Conservation (phyloP, 2,329 filamentous ascomycete species). For the Pseudogymnoascus sp. region DNA sequence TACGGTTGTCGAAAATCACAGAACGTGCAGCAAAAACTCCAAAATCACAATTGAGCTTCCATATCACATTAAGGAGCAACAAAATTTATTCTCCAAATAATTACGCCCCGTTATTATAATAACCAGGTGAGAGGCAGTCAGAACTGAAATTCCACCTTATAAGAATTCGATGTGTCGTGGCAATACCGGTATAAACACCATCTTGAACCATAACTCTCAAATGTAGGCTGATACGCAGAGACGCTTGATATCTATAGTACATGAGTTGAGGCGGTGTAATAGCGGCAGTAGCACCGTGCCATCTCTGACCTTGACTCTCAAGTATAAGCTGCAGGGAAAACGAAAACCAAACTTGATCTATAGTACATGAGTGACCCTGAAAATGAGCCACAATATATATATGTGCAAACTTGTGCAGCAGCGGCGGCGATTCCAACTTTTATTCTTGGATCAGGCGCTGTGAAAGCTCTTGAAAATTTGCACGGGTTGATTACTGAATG, state of each 20-base stretch:
- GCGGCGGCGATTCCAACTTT: background rate
- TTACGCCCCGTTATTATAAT: background rate
- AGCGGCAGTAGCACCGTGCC: background rate
- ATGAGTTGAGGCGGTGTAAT: background rate
- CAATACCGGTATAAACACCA: background rate
- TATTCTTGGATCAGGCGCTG: background rate
- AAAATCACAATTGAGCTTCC: background rate
- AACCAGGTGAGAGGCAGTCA: background rate
- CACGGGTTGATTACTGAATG: background rate
- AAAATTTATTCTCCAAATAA: background rate
- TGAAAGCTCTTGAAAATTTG: background rate
- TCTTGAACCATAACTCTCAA: background rate
- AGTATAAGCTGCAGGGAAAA: background rate
- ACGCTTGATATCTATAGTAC: background rate
- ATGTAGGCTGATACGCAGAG: background rate
- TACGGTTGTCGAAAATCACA: background rate
- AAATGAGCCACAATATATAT: background rate
- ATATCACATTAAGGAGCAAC: background rate
- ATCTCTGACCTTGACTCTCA: background rate
- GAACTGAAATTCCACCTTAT: background rate
- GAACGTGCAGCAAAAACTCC: background rate
- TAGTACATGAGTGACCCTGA: constrained; percentile 1
- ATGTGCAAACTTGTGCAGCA: background rate
- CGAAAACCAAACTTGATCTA: background rate
- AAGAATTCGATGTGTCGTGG: background rate